Evolutionary conservation across 2,329 filamentous ascomycete genomes (phyloP).

Genomic region (Dactylellina sp.): DNA sequence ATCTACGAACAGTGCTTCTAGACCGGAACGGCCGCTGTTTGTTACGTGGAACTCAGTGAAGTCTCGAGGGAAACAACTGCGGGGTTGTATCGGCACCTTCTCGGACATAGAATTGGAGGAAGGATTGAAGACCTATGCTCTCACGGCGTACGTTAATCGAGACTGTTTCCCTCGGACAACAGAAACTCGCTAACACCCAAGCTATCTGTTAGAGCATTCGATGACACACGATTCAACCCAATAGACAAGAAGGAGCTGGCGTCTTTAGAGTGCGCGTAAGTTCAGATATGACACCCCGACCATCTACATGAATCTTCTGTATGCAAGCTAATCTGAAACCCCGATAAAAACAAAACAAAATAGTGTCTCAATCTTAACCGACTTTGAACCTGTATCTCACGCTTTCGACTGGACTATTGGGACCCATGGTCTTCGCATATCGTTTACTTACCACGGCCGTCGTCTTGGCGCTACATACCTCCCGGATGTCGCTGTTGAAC

Average conservation of each 20-base stretch:
- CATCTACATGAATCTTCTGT: too few species aligned
- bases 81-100: constrained; percentile 97
- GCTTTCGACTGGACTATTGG: constrained; percentile 88
- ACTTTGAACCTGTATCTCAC: constrained; percentile 81
- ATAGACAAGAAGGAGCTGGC: constrained; percentile 70
- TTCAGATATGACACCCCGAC: too few species aligned
- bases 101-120: constrained; percentile 77
- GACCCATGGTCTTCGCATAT: constrained; percentile 85
- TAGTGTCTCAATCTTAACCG: constrained; percentile 81
- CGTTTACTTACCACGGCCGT: constrained; percentile 78
- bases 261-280: constrained; percentile 65
- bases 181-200: not conserved
- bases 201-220: constrained; percentile 65
- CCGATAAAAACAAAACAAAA: not conserved
- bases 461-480: constrained; percentile 89
- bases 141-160: constrained; percentile 75
- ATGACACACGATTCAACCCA: constrained; percentile 73
- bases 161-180: too few species aligned
- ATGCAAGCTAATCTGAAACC: too few species aligned
- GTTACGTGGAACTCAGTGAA: constrained; percentile 88
- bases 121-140: constrained; percentile 81
- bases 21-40: constrained; percentile 79
- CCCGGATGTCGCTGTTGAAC: constrained; percentile 89
- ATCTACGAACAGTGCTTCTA: constrained; percentile 60
- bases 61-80: constrained; percentile 67